Conservation (phyloP, 768 basidiomycete genomes). For the Leccinum imitatum region DNA sequence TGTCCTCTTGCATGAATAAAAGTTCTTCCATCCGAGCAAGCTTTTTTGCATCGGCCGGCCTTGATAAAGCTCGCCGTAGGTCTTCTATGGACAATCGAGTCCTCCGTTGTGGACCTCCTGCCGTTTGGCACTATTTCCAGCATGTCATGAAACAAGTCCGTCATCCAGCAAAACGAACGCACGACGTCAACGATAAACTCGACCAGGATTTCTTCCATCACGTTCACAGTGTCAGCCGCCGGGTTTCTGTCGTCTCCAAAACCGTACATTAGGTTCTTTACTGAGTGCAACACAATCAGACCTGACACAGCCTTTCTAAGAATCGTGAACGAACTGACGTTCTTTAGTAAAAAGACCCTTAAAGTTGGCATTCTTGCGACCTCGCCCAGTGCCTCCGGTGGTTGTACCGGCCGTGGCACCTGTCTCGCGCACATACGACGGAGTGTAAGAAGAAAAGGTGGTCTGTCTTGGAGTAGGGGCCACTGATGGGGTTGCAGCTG, state of each 20-base stretch:
- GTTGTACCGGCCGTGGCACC: constrained; percentile 36
- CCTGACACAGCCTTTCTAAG: constrained; percentile 2
- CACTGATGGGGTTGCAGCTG: constrained; percentile 33
- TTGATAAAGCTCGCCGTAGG: constrained; percentile 72
- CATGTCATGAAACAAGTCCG: constrained; percentile 6
- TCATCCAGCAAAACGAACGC: constrained; percentile 35
- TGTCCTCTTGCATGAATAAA: constrained; percentile 91
- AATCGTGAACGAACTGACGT: constrained; percentile 44
- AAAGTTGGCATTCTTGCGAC: constrained; percentile 64
- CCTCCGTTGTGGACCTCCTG: constrained; percentile 68
- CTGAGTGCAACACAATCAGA: constrained; percentile 38
- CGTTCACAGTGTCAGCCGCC: constrained; percentile 81
- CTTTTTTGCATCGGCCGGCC: constrained; percentile 89
- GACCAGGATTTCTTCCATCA: constrained; percentile 92
- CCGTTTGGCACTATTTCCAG: constrained; percentile 62
- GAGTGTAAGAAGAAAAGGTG: constrained; percentile 58
- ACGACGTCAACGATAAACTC: constrained; percentile 92
- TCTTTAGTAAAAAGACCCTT: constrained; percentile 82
- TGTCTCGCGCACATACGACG: constrained; percentile 50
- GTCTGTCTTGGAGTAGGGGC: constrained; percentile 38
- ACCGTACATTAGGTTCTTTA: constrained; percentile 86
- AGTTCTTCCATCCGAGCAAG: constrained; percentile 90
- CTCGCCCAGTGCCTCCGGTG: constrained; percentile 44
- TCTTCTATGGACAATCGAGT: constrained; percentile 84
- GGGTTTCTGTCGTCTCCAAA: constrained; percentile 92